Evolutionary conservation across 1,284 basidiomycete genomes (phyloP), one percentile per base, ranked within the genome.

Genomic region (Ganoderma meredithae): DNA sequence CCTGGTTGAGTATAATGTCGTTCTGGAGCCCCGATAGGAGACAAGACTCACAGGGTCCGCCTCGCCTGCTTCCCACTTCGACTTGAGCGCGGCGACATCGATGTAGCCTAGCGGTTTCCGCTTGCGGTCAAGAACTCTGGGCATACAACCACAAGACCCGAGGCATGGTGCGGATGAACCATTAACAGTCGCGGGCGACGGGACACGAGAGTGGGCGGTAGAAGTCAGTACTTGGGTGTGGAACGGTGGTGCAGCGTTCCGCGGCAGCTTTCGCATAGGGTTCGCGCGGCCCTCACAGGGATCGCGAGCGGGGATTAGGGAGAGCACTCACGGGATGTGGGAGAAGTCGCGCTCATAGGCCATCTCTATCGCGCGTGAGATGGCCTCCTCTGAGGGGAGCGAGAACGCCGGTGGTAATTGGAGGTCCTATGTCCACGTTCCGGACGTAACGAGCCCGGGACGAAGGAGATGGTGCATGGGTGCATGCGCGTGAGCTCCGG

Each of bases 291-390:
- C 58, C 13, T 60, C 63, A 41, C 40, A 64, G 39, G 12, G 41
- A 31, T 17, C 49, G 55, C n/a, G 52, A 49, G 25, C 36, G 39
- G 41, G 56, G 58, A 59, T 31, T 22, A 60, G 36, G 25, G 33
- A 31, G 47, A 3, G 40, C 17, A 80, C 84, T 76, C 74, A 96
- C 95, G 95, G 95, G 67, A 96, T 91, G 75, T 95, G 90, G 33
- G 95, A 95, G 80, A 96, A 96, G 77, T 96, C 95, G 55, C 94
- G 88, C 73, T 96, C 95, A 75, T 95, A 96, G 0, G 95, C 95
- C 41, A 92, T 86, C 74, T 95, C 93, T 53, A 96, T 87, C 1
- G 94, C 95, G 39, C 87, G 83, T 10, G 86, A 86, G 66, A 96
- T 89, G 25, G 86, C 85, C 73, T 94, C 94, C 69, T 85, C 85